Conservation (phyloP, 495 filamentous ascomycete species). For the Opeltia flavorubescens region DNA sequence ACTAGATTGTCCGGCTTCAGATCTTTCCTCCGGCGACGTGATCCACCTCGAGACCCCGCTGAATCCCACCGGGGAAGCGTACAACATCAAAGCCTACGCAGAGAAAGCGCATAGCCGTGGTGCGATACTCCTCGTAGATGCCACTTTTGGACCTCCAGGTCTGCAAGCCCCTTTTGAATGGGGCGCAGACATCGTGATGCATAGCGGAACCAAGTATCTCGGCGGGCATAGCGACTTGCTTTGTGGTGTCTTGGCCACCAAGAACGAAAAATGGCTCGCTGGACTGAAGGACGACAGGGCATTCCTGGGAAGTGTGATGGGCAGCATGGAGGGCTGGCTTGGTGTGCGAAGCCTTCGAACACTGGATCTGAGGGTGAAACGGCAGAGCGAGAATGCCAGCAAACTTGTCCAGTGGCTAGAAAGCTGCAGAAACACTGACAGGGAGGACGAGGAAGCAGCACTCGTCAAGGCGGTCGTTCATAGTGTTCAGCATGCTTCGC, state of each 20-base stretch:
- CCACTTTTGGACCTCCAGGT: constrained; percentile 84
- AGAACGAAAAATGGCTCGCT: constrained; percentile 38
- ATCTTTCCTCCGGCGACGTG: constrained; percentile 59
- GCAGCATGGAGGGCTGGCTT: constrained; percentile 82
- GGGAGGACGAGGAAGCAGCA: constrained; percentile 21
- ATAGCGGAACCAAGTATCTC: constrained; percentile 88
- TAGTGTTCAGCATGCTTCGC: constrained; percentile 57
- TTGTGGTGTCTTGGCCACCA: constrained; percentile 63
- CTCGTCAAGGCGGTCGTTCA: constrained; percentile 34
- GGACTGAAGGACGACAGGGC: constrained; percentile 50
- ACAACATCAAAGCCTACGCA: constrained; percentile 53
- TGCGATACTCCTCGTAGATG: constrained; percentile 69
- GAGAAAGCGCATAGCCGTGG: constrained; percentile 56
- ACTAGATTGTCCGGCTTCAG: constrained; percentile 41
- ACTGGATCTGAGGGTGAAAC: constrained; percentile 63
- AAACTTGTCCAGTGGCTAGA: constrained; percentile 60
- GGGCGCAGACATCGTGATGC: constrained; percentile 78
- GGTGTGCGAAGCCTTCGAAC: constrained; percentile 76
- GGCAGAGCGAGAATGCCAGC: constrained; percentile 56
- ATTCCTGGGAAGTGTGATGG: constrained; percentile 74
- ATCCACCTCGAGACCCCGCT: constrained; percentile 86
- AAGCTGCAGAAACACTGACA: constrained; percentile 24
- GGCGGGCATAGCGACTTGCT: constrained; percentile 89
- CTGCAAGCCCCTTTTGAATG: constrained; percentile 71
- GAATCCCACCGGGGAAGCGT: constrained; percentile 75